Conservation (phyloP, 2,329 filamentous ascomycete species). For the Aspergillus persii region DNA sequence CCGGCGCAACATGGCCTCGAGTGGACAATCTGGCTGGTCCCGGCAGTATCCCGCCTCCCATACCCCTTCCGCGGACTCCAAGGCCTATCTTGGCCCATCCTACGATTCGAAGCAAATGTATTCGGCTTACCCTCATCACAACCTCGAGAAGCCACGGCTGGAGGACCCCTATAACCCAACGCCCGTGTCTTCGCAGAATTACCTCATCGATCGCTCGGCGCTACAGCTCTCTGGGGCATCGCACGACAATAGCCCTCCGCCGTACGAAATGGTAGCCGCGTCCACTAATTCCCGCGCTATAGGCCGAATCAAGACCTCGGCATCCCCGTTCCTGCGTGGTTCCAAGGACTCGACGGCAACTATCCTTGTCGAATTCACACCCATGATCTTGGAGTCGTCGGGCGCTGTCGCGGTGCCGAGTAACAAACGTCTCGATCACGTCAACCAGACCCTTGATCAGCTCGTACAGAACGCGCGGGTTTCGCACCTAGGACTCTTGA, state of each 20-base stretch:
- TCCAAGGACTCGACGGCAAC: constrained; percentile 38
- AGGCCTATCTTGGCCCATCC: constrained; percentile 37
- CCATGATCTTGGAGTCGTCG: constrained; percentile 39
- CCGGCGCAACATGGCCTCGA: constrained; percentile 44
- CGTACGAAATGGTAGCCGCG: constrained; percentile 43
- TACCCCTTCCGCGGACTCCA: constrained; percentile 24
- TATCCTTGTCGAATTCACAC: constrained; percentile 42
- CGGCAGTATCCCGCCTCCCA: constrained; percentile 29
- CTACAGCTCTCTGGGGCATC: constrained; percentile 39
- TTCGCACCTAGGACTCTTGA: constrained; percentile 42
- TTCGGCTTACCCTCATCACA: constrained; percentile 22
- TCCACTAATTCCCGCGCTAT: constrained; percentile 43
- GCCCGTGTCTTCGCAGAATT: constrained; percentile 28
- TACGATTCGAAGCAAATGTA: constrained; percentile 33
- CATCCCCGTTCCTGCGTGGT: constrained; percentile 33
- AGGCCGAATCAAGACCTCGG: constrained; percentile 39
- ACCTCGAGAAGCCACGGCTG: constrained; percentile 13
- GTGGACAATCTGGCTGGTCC: constrained; percentile 23
- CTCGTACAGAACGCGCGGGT: constrained; percentile 42
- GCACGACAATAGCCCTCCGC: constrained; percentile 42
- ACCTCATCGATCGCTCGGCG: constrained; percentile 40
- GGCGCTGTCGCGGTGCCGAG: constrained; percentile 27
- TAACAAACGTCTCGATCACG: constrained; percentile 33
- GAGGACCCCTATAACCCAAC: constrained; percentile 23
- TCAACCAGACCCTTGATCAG: constrained; percentile 40